Evolutionary conservation across 306 rosid species (phyloP).

Genomic region (Canavalia gladiata): DNA sequence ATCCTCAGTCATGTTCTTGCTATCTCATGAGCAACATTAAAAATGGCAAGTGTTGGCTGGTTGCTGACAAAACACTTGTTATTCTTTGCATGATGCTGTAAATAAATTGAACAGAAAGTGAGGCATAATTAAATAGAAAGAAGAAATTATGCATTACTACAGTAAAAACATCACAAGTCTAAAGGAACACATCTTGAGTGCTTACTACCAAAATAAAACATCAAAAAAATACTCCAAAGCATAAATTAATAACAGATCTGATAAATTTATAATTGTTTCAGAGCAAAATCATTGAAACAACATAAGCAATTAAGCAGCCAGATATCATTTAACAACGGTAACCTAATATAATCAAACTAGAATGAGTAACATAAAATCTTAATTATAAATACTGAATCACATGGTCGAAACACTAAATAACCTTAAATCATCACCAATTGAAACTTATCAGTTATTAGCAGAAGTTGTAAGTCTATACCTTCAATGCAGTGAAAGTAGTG

Average conservation of each 20-base stretch:
- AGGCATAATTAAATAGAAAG: background rate
- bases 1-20: slow-evolving; percentile 66
- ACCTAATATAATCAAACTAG: background rate
- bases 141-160: background rate
- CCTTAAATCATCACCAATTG: background rate
- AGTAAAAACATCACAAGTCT: slow-evolving; percentile 8
- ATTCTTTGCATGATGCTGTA: slow-evolving; percentile 81
- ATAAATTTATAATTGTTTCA: background rate
- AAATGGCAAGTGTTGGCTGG: slow-evolving; percentile 77
- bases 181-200: slow-evolving; percentile 10
- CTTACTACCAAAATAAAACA: background rate
- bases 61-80: slow-evolving; percentile 89
- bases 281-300: slow-evolving; percentile 20
- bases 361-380: background rate
- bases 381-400: background rate
- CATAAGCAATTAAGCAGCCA: slow-evolving; percentile 12
- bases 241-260: background rate
- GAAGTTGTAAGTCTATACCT: slow-evolving; percentile 48
- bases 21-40: slow-evolving; percentile 76
- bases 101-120: slow-evolving; percentile 32
- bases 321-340: slow-evolving; percentile 20
- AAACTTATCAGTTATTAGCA: background rate
- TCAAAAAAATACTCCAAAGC: background rate
- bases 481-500: no score
- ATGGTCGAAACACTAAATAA: slow-evolving; percentile 5